These are phyloP conservation scores for Barnettozyma sp. DNA, from an alignment of 805 yeast genomes.

Conservation along the genomic window DNA sequence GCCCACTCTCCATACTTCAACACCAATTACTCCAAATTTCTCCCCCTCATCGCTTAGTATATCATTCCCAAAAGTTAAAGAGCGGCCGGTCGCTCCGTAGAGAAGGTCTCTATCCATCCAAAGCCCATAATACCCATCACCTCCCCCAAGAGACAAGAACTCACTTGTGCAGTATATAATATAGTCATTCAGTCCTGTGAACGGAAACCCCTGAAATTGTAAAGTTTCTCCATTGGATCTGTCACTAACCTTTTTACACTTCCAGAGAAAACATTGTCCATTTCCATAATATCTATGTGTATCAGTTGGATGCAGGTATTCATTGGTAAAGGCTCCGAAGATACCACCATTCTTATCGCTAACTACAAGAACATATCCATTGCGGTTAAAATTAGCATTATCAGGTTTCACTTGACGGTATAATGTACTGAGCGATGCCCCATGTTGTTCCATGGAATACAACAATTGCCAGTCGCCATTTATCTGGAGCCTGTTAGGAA, in stretches of 20 bases:
- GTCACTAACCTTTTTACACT: constrained; percentile 38
- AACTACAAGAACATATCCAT: constrained; percentile 71
- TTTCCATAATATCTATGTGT: constrained; percentile 78
- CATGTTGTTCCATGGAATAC: constrained; percentile 89
- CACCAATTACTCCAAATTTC: constrained; percentile 65
- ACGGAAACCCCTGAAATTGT: constrained; percentile 74
- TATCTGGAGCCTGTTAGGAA: constrained; percentile 77
- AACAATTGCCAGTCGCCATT: constrained; percentile 69
- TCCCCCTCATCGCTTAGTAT: constrained; percentile 51
- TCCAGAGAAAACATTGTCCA: constrained; percentile 94
- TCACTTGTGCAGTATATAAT: constrained; percentile 73
- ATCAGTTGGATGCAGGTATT: constrained; percentile 63
- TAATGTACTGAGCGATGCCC: constrained; percentile 76
- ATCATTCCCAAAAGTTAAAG: constrained; percentile 88
- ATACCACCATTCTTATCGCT: constrained; percentile 54
- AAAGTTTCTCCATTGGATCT: constrained; percentile 10
- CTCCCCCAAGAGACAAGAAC: constrained; percentile 83
- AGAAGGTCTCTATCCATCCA: constrained; percentile 74
- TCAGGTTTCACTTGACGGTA: constrained; percentile 50
- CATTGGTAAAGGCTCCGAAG: constrained; percentile 80
- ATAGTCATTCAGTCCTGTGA: constrained; percentile 84
- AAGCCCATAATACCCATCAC: constrained; percentile 87
- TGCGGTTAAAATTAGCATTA: constrained; percentile 32
- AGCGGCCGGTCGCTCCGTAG: constrained; percentile 71
- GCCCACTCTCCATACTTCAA: constrained; percentile 84